These are phyloP conservation scores for Diutina mesorugosa DNA, from an alignment of 1,139 yeast species.

Conservation along the genomic window DNA sequence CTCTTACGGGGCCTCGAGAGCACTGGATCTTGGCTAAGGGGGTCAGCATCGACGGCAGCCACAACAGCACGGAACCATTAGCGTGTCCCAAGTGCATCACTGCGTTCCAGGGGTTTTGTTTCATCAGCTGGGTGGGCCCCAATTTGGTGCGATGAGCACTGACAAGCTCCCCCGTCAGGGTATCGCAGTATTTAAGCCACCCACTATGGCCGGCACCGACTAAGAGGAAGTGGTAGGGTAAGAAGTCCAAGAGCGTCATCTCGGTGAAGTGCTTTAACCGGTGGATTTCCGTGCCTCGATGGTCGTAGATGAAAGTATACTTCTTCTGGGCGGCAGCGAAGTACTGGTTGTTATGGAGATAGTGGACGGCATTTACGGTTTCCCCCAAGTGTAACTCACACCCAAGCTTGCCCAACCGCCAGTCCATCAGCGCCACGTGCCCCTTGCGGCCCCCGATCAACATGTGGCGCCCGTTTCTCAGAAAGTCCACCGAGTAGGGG, in stretches of 20 bases:
- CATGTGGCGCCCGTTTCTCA: conserved; percentile 77
- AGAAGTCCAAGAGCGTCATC: conserved; percentile 67
- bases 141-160: conserved; percentile 75
- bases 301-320: conserved; percentile 85
- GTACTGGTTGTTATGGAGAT: conserved; percentile 82
- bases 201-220: conserved; percentile 87
- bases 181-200: conserved; percentile 84
- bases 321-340: conserved; percentile 97
- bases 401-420: conserved; percentile 76
- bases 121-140: conserved; percentile 83
- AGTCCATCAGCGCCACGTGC: conserved; percentile 90
- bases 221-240: conserved; percentile 84
- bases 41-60: conserved; percentile 85
- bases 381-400: conserved; percentile 81
- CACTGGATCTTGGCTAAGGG: conserved; percentile 78
- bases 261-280: conserved; percentile 85
- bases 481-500: conserved; percentile 72
- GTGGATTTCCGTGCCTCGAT: conserved; percentile 84
- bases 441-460: conserved; percentile 85
- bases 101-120: conserved; percentile 93
- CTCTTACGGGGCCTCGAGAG: conserved; percentile 78
- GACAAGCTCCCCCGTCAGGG: conserved; percentile 80
- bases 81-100: conserved; percentile 88
- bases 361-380: conserved; percentile 82
- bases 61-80: conserved; percentile 83